Conservation (phyloP, 768 basidiomycete species). For the Clathrus columnatus region DNA sequence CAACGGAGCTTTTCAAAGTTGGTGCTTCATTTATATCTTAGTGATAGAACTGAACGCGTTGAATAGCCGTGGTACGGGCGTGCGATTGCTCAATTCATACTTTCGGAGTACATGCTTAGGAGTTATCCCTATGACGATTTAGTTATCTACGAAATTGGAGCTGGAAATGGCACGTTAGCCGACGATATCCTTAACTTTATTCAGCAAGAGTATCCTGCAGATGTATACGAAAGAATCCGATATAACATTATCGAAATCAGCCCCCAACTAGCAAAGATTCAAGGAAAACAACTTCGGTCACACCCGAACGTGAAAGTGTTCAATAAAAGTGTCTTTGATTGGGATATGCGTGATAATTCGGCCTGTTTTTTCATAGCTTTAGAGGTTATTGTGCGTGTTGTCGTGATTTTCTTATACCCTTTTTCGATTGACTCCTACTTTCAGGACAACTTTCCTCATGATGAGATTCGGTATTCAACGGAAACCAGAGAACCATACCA, state of each 20-base stretch:
- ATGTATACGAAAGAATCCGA: conserved; percentile 85
- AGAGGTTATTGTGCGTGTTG: conserved; percentile 81
- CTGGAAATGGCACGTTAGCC: conserved; percentile 94
- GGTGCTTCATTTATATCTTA: conserved; percentile 12
- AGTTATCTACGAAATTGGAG: conserved; percentile 94
- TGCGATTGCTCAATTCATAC: conserved; percentile 81
- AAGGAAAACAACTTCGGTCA: conserved; percentile 52
- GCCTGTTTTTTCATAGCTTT: conserved; percentile 91
- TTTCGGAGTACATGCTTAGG: conserved; percentile 87
- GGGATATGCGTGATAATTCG: conserved; percentile 63
- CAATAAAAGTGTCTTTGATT: conserved; percentile 80
- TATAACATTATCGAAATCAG: conserved; percentile 97
- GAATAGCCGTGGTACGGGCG: conserved; percentile 88
- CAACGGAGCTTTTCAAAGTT: conserved; percentile 96
- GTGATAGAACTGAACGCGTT: not conserved
- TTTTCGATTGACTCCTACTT: not conserved
- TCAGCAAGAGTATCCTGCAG: conserved; percentile 61
- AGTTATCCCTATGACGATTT: conserved; percentile 96
- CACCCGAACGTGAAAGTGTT: conserved; percentile 64
- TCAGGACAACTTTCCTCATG: conserved; percentile 95
- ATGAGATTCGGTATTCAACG: conserved; percentile 85
- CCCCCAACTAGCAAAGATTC: conserved; percentile 61
- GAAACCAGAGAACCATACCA: conserved; percentile 76
- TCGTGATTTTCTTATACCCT: not conserved
- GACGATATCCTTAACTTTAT: conserved; percentile 80